Conservation (phyloP, 257 asterid genomes). For the Nicotiana benthamiana region DNA sequence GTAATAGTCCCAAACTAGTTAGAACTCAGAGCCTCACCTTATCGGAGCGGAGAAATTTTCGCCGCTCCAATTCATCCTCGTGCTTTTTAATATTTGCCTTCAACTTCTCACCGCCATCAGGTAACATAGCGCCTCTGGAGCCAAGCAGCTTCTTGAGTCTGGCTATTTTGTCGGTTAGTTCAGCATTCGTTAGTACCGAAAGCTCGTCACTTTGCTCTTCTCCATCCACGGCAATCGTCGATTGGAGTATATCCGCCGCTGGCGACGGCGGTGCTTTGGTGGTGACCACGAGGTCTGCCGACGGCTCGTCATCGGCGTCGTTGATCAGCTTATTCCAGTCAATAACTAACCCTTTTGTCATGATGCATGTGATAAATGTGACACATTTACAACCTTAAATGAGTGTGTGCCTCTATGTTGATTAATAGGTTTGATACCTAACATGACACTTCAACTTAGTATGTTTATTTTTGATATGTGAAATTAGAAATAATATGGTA, state of each 20-base stretch:
- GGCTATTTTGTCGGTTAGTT: background rate
- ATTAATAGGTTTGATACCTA: no score
- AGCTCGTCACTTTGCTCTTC: slow-evolving; percentile 1
- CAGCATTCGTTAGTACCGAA: background rate
- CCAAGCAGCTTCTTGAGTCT: background rate
- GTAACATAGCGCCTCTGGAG: background rate
- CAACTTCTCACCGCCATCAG: slow-evolving; percentile 23
- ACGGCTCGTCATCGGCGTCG: slow-evolving; percentile 4
- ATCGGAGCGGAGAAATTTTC: background rate
- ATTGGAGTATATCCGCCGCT: background rate
- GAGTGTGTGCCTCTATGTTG: background rate
- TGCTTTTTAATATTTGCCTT: background rate
- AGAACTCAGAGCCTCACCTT: slow-evolving; percentile 15
- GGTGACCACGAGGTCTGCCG: slow-evolving; percentile 16
- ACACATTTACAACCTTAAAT: no score
- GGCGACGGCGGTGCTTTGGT: background rate
- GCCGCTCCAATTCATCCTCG: slow-evolving; percentile 21
- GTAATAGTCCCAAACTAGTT: background rate
- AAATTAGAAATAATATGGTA: no score
- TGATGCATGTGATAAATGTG: background rate
- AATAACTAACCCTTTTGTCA: background rate
- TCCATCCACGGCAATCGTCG: background rate
- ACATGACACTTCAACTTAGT: no score
- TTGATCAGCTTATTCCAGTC: slow-evolving; percentile 14
- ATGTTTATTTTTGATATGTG: no score